These are phyloP conservation scores for Trematosphaeria pertusa DNA, from an alignment of 2,329 filamentous ascomycete genomes.

Conservation along the genomic window DNA sequence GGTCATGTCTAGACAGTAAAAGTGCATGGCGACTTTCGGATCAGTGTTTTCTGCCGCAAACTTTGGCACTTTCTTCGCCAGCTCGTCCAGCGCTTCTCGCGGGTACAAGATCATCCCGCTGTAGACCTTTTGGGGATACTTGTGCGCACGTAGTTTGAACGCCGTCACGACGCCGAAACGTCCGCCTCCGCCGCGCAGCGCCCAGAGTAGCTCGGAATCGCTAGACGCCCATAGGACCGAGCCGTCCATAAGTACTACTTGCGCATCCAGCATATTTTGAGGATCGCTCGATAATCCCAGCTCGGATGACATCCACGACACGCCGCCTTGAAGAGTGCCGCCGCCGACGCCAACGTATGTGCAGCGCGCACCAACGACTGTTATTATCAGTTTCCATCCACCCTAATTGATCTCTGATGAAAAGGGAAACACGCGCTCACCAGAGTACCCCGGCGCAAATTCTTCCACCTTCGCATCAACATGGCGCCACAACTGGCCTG, in stretches of 20 bases:
- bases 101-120: no score
- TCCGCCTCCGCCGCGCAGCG: conserved; percentile 50
- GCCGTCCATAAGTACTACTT: conserved; percentile 49
- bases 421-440: conserved; percentile 18
- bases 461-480: no score
- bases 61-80: no score
- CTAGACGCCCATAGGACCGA: conserved; percentile 46
- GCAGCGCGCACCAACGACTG: conserved; percentile 45
- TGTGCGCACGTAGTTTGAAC: conserved; percentile 34
- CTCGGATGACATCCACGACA: conserved; percentile 50
- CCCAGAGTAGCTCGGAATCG: conserved; percentile 52
- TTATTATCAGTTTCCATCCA: no score
- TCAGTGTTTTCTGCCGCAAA: no score
- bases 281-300: conserved; percentile 50
- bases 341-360: conserved; percentile 51
- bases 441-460: conserved; percentile 41
- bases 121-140: conserved; percentile 33
- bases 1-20: no score
- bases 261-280: conserved; percentile 49
- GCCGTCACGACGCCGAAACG: conserved; percentile 40
- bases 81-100: no score
- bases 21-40: no score
- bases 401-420: no score
- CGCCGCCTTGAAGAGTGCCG: conserved; percentile 45
- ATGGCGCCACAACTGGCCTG: no score